These are phyloP conservation scores for Cyclaneusma minus DNA, from an alignment of 2,329 filamentous ascomycete genomes.

Conservation along the genomic window DNA sequence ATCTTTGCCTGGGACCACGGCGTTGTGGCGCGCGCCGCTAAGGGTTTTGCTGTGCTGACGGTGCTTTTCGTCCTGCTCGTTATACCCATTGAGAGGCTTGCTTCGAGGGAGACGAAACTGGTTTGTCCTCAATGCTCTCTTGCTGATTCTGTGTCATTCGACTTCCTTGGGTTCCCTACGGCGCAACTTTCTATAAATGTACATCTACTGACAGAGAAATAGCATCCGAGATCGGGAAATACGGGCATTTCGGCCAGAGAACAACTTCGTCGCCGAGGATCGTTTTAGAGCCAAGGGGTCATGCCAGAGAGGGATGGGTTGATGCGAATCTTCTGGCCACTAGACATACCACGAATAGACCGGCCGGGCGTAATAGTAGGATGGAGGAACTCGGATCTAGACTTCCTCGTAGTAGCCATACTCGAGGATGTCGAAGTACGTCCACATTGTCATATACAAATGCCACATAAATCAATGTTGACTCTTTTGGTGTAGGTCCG, in stretches of 20 bases:
- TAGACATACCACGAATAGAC: conserved; percentile 59
- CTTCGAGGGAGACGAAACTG: conserved; percentile 62
- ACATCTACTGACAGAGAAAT: conserved; percentile 10
- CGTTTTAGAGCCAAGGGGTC: conserved; percentile 52
- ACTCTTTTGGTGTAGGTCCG: conserved; percentile 22
- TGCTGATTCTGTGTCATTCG: conserved; percentile 4
- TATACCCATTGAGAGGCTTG: conserved; percentile 71
- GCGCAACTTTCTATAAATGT: conserved; percentile 6
- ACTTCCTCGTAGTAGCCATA: conserved; percentile 80
- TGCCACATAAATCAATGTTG: conserved; percentile 6
- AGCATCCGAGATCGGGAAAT: conserved; percentile 71
- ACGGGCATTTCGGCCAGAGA: conserved; percentile 87
- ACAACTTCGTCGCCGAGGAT: conserved; percentile 84
- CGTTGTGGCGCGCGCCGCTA: conserved; percentile 79
- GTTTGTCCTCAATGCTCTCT: conserved; percentile 34
- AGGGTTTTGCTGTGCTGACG: conserved; percentile 71
- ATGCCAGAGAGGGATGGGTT: conserved; percentile 70
- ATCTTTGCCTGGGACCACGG: conserved; percentile 98
- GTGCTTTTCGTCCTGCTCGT: conserved; percentile 73
- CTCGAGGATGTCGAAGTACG: conserved; percentile 81
- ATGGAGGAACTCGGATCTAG: conserved; percentile 84
- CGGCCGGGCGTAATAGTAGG: conserved; percentile 78
- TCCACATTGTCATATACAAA: conserved; percentile 4
- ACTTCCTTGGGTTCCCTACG: conserved; percentile 7
- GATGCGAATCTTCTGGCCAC: conserved; percentile 98